phyloP scores from a whole-genome alignment of 164 flowering plant species.

The Aristolochia contorta region DNA sequence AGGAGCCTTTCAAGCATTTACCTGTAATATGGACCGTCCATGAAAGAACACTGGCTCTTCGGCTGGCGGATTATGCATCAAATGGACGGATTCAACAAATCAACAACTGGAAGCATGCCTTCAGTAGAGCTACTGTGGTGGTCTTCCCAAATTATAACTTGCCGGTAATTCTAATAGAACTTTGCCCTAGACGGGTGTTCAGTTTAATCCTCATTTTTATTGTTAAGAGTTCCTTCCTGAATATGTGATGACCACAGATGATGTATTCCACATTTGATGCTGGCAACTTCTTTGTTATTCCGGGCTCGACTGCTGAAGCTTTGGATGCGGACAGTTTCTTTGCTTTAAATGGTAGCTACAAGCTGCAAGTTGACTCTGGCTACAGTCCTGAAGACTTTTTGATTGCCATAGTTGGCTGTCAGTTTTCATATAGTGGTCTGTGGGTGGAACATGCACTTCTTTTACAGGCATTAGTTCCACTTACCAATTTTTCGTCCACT shows the following conservation, averaged over 20 bases:
- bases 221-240: background rate
- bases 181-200: background rate
- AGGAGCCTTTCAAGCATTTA: conserved; percentile 91
- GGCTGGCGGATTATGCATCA: conserved; percentile 39
- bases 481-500: conserved; percentile 26
- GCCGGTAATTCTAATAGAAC: conserved; percentile 49
- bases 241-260: conserved; percentile 38
- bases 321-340: conserved; percentile 42
- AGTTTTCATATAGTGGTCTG: conserved; percentile 62
- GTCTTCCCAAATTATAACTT: conserved; percentile 75
- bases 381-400: conserved; percentile 43
- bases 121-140: conserved; percentile 74
- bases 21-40: conserved; percentile 87
- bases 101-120: conserved; percentile 71
- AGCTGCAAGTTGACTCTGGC: conserved; percentile 34
- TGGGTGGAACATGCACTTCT: conserved; percentile 93
- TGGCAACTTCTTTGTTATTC: conserved; percentile 82
- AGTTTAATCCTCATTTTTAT: conserved; percentile 2
- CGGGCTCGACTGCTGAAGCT: conserved; percentile 77
- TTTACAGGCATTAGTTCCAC: conserved; percentile 61
- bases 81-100: conserved; percentile 52
- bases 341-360: conserved; percentile 22
- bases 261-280: conserved; percentile 68
- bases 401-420: conserved; percentile 69
- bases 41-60: conserved; percentile 55